A percentile compares a stretch with the other conserved stretches of the same genome.
Evolutionary conservation across 148 eudicot genomes (phyloP).

Genomic region (Fagopyrum tataricum): DNA sequence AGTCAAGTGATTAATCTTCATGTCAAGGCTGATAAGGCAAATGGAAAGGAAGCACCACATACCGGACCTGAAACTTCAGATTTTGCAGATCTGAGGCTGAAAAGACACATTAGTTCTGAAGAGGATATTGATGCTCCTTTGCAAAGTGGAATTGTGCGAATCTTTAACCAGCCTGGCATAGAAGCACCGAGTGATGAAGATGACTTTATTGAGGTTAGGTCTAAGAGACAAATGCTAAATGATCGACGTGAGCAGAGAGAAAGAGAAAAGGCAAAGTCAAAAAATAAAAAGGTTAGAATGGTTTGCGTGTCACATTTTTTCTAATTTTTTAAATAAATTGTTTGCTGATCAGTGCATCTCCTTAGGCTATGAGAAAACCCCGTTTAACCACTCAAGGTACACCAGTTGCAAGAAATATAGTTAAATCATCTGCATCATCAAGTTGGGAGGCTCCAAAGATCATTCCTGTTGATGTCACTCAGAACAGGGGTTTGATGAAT

Average conservation of each 20-base stretch:
- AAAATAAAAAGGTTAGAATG: slow-evolving; percentile 47
- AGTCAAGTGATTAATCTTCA: slow-evolving; percentile 31
- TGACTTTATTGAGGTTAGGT: slow-evolving; percentile 95
- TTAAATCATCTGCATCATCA: slow-evolving; percentile 25
- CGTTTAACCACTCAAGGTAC: slow-evolving; percentile 35
- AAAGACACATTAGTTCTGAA: slow-evolving; percentile 50
- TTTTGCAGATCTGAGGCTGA: slow-evolving; percentile 52
- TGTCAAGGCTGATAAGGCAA: slow-evolving; percentile 22
- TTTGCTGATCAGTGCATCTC: slow-evolving; percentile 9
- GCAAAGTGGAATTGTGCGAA: slow-evolving; percentile 83
- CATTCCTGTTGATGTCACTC: slow-evolving; percentile 23
- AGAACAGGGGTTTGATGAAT: slow-evolving; percentile 27
- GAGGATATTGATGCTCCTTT: slow-evolving; percentile 86
- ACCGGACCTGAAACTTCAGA: slow-evolving; percentile 22
- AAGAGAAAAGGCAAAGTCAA: slow-evolving; percentile 84
- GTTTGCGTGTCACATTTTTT: background rate
- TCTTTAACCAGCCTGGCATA: slow-evolving; percentile 83
- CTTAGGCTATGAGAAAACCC: slow-evolving; percentile 51
- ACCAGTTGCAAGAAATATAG: slow-evolving; percentile 23
- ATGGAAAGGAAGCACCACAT: slow-evolving; percentile 26
- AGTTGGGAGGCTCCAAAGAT: slow-evolving; percentile 33
- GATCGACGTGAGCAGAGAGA: slow-evolving; percentile 96
- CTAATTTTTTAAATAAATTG: background rate
- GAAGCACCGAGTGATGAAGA: slow-evolving; percentile 94
- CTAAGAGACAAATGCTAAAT: slow-evolving; percentile 97